Conservation (phyloP, 306 rosid genomes). For the Elaeagnus macrophylla region DNA sequence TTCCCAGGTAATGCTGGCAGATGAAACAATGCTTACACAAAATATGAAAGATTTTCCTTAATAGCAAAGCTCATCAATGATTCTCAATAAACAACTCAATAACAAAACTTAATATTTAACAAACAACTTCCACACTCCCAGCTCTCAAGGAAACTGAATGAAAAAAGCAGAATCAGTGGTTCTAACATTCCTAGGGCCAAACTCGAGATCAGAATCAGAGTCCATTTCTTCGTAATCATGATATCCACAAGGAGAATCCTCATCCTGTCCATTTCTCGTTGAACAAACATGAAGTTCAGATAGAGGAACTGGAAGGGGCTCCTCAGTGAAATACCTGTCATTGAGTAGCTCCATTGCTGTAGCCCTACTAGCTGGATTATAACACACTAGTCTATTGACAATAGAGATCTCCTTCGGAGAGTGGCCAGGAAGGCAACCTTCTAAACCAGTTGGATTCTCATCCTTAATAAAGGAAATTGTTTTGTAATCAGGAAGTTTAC, state of each 20-base stretch:
- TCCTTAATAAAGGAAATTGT: constrained; percentile 47
- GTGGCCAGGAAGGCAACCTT: constrained; percentile 40
- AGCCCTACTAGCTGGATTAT: constrained; percentile 65
- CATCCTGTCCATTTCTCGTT: constrained; percentile 29
- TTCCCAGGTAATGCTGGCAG: too few species aligned
- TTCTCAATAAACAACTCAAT: too few species aligned
- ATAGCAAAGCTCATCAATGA: too few species aligned
- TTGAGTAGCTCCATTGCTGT: constrained; percentile 58
- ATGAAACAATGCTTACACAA: too few species aligned
- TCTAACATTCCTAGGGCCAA: constrained; percentile 40
- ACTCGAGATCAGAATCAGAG: constrained; percentile 74
- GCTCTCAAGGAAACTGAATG: constrained; percentile 50
- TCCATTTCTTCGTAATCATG: constrained; percentile 32
- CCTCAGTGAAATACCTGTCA: constrained; percentile 58
- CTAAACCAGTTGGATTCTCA: constrained; percentile 54
- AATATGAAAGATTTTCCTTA: too few species aligned
- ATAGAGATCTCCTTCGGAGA: constrained; percentile 41
- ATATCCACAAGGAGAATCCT: constrained; percentile 40
- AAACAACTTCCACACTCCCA: not conserved
- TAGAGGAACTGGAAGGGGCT: constrained; percentile 60
- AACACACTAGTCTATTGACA: constrained; percentile 49
- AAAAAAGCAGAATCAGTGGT: constrained; percentile 50
- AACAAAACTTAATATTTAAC: not conserved
- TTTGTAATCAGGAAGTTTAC: constrained; percentile 60
- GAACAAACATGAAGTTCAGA: constrained; percentile 50